A percentile compares a stretch with the other conserved stretches of the same genome.
Conservation (phyloP, 1,139 yeast species). For the Scheffersomyces segobiensis region DNA sequence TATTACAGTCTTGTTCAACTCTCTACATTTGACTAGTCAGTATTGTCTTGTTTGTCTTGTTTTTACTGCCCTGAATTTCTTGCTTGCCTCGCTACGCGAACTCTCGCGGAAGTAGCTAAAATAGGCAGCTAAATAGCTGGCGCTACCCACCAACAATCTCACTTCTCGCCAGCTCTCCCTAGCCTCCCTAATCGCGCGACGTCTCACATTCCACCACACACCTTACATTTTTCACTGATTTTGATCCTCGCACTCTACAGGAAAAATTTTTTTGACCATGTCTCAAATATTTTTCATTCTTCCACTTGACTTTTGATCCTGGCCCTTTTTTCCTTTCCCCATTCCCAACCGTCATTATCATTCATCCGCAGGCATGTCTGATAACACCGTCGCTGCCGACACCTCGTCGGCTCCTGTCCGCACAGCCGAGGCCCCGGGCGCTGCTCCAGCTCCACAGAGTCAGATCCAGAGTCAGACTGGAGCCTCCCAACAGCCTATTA, state of each 20-base stretch:
- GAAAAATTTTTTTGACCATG: not conserved
- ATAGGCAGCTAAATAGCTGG: no score
- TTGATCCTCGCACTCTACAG: not conserved
- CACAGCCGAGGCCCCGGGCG: constrained; percentile 8
- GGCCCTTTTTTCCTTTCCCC: not conserved
- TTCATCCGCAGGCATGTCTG: constrained; percentile 11
- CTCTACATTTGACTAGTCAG: not conserved
- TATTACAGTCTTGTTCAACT: not conserved
- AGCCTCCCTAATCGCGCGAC: not conserved
- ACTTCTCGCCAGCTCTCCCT: not conserved
- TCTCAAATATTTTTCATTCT: not conserved
- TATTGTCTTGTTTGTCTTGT: not conserved
- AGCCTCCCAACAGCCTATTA: constrained; percentile 1
- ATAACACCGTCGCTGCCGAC: constrained; percentile 7
- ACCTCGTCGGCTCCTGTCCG: constrained; percentile 5
- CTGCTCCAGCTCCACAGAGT: constrained; percentile 5
- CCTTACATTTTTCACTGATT: not conserved
- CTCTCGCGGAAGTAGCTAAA: no score
- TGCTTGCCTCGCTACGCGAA: no score
- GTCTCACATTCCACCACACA: not conserved
- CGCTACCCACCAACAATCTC: not conserved
- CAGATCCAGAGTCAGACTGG: not conserved
- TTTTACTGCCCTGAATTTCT: no score
- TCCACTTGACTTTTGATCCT: not conserved
- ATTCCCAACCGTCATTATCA: constrained; percentile 3